Percentiles rank a stretch among this genome's conserved stretches.
These are phyloP conservation scores for Penicillium simplicissimum DNA, from an alignment of 495 filamentous ascomycete genomes.

Conservation along the genomic window DNA sequence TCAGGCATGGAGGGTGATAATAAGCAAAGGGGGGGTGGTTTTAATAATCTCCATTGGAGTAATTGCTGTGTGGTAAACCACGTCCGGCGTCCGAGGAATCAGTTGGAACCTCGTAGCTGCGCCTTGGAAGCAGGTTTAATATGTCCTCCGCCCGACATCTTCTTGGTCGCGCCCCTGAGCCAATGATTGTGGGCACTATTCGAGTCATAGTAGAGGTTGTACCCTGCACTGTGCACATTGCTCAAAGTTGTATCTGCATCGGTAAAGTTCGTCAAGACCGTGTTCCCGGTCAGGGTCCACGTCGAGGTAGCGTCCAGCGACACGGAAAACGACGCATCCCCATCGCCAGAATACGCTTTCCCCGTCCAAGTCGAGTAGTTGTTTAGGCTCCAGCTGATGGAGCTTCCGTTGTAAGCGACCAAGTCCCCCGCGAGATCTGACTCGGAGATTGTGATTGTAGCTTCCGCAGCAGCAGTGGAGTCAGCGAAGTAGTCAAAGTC, in stretches of 20 bases:
- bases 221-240: slow-evolving; percentile 9
- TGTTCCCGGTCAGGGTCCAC: slow-evolving; percentile 15
- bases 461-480: slow-evolving; percentile 7
- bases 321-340: slow-evolving; percentile 5
- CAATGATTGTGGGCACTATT: slow-evolving; percentile 1
- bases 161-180: slow-evolving; percentile 6
- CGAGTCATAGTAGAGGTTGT: slow-evolving; percentile 8
- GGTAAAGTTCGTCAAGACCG: slow-evolving; percentile 8
- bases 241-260: slow-evolving; percentile 9
- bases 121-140: slow-evolving; percentile 12
- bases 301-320: slow-evolving; percentile 13
- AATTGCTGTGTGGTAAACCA: no score
- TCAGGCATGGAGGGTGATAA: no score
- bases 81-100: not conserved
- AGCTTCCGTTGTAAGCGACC: slow-evolving; percentile 14
- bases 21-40: no score
- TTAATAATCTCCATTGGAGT: no score
- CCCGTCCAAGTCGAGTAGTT: slow-evolving; percentile 11
- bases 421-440: slow-evolving; percentile 6
- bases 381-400: slow-evolving; percentile 5
- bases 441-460: slow-evolving; percentile 1
- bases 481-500: slow-evolving; percentile 12
- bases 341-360: slow-evolving; percentile 8
- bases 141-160: slow-evolving; percentile 19
- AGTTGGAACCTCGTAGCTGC: not conserved